These are phyloP conservation scores for Truncatella angustata DNA, from an alignment of 2,329 filamentous ascomycete species.

Conservation along the genomic window DNA sequence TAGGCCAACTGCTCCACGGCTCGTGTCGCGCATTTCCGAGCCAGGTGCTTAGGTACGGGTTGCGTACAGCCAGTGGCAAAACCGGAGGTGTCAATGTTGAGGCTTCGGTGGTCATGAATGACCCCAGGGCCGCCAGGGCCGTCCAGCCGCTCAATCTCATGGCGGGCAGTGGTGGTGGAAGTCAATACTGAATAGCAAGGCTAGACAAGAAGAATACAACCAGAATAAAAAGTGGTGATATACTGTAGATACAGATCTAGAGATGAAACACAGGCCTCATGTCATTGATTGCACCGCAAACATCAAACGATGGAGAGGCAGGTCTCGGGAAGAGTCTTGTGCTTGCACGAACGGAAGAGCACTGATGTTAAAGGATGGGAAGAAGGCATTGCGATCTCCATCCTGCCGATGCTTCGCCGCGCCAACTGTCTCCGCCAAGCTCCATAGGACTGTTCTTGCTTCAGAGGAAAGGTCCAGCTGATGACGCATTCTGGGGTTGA, in stretches of 20 bases:
- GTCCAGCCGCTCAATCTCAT: slow-evolving; percentile 25
- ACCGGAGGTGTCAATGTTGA: slow-evolving; percentile 56
- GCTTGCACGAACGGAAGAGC: too few relatives aligned
- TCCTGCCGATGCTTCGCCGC: too few relatives aligned
- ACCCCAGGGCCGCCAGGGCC: slow-evolving; percentile 23
- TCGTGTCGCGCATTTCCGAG: slow-evolving; percentile 65
- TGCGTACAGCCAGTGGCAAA: slow-evolving; percentile 56
- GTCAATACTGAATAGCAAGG: too few relatives aligned
- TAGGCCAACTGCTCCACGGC: slow-evolving; percentile 84
- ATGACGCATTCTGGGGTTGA: background rate
- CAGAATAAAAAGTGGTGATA: background rate
- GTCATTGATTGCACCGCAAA: background rate
- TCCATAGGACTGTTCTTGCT: too few relatives aligned
- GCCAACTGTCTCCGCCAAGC: too few relatives aligned
- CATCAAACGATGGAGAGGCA: too few relatives aligned
- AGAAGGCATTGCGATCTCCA: too few relatives aligned
- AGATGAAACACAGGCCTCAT: too few relatives aligned
- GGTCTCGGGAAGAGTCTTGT: too few relatives aligned
- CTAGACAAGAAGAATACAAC: background rate
- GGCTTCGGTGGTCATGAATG: slow-evolving; percentile 36
- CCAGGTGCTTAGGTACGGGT: slow-evolving; percentile 61
- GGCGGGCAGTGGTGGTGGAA: background rate
- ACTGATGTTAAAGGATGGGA: too few relatives aligned
- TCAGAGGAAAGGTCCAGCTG: background rate
- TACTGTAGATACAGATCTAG: too few relatives aligned